A percentile compares a stretch with the other conserved stretches of the same genome.
Evolutionary conservation across 495 filamentous ascomycete species (phyloP).

Genomic region (Lichina pygmaea): DNA sequence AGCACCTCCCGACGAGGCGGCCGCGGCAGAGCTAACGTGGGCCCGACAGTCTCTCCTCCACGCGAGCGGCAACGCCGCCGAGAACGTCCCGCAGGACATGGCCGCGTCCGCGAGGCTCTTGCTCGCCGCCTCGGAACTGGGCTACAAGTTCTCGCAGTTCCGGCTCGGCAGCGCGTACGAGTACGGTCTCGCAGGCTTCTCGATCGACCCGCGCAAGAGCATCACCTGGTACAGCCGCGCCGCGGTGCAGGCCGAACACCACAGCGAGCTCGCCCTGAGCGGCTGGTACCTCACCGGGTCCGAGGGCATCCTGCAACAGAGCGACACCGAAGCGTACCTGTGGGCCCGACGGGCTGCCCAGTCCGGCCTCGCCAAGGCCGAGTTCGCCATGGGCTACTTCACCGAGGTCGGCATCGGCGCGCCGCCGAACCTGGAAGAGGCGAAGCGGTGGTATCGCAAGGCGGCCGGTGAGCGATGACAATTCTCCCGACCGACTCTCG

Average conservation of each 20-base stretch:
- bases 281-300: slow-evolving; percentile 93
- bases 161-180: slow-evolving; percentile 69
- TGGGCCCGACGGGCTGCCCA: slow-evolving; percentile 87
- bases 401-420: slow-evolving; percentile 90
- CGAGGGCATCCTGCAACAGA: slow-evolving; percentile 69
- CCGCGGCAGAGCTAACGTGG: too few relatives aligned
- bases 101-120: too few relatives aligned
- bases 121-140: slow-evolving; percentile 49
- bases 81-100: too few relatives aligned
- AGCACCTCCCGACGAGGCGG: too few relatives aligned
- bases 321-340: slow-evolving; percentile 85
- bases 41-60: slow-evolving; percentile 27
- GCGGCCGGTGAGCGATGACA: slow-evolving; percentile 56
- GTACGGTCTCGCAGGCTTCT: slow-evolving; percentile 60
- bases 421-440: slow-evolving; percentile 65
- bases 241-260: slow-evolving; percentile 81
- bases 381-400: slow-evolving; percentile 96
- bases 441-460: slow-evolving; percentile 94
- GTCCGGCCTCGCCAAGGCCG: slow-evolving; percentile 64
- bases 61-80: background rate
- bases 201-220: slow-evolving; percentile 52
- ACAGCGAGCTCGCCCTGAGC: slow-evolving; percentile 71
- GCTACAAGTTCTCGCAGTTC: slow-evolving; percentile 90
- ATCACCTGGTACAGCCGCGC: slow-evolving; percentile 87
- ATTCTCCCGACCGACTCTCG: background rate